Base-by-base conservation (phyloP, 805 yeast genomes). In the Spathaspora boniae region DNA sequence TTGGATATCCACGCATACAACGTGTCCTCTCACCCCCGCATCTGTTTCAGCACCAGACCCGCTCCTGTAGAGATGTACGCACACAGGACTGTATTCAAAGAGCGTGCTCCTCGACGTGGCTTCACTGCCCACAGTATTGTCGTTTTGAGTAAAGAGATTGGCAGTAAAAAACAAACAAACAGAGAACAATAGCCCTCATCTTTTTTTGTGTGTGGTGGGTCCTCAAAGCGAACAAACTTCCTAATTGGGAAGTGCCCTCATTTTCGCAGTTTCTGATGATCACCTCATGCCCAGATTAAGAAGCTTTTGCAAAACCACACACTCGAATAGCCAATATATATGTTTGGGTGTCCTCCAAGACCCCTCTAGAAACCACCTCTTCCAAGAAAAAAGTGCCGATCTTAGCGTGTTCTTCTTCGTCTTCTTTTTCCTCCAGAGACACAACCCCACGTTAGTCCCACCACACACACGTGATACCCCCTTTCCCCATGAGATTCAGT, bases 351-450 rank as follows among this genome's bases (percentile, higher is more conserved):
- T 22, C 11, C 25, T 22, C n/a, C n/a, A 11, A 11, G n/a, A 22
- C n/a, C n/a, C 11, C n/a, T 22, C 11, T 22, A n/a, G n/a, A 22
- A n/a, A 11, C n/a, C n/a, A 11, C n/a, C n/a, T n/a, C n/a, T n/a
- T n/a, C n/a, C n/a, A n/a, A n/a, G n/a, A n/a, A n/a, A n/a, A n/a
- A n/a, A n/a, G 25, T 22, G 25, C 15, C 16, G 15, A 15, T 15
- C 7, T 14, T 6, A 15, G 21, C n/a, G 11, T 9, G 14, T 6
- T 30, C 6, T 15, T 3, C 34, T 29, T 9, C 26, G 36, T 33
- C 30, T 15, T 33, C 28, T 26, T 24, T 33, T 31, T 25, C n/a
- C n/a, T 16, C 20, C 14, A 22, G 35, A 29, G 34, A 27, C 16
- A 35, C n/a, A 9, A n/a, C n/a, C n/a, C n/a, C n/a, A n/a, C n/a